Percentiles rank a stretch among this genome's conserved stretches.
Conservation (phyloP, 1,139 yeast species). For the Hyphopichia khmerensis region DNA sequence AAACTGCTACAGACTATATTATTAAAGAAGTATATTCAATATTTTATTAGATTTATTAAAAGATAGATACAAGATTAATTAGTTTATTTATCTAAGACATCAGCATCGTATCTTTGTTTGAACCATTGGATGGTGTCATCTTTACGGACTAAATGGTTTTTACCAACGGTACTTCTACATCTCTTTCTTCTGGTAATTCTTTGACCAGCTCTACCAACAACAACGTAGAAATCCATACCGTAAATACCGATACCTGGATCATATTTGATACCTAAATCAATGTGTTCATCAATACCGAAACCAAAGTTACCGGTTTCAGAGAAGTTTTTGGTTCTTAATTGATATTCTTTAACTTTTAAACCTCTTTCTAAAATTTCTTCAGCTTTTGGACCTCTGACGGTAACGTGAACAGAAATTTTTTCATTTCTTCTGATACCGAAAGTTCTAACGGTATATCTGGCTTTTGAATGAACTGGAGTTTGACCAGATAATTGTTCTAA, state of each 20-base stretch:
- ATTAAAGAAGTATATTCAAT: not conserved
- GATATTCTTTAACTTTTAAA: conserved; percentile 99
- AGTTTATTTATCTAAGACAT: conserved; percentile 79
- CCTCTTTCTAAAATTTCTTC: conserved; percentile 99
- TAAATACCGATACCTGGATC: conserved; percentile 99
- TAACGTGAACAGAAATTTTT: conserved; percentile 98
- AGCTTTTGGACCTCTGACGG: conserved; percentile 99
- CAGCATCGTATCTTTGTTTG: conserved; percentile 99
- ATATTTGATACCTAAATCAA: conserved; percentile 99
- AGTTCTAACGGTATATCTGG: conserved; percentile 99
- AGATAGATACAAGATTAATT: conserved; percentile 4
- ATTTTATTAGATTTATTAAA: not conserved
- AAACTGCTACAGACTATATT: not conserved
- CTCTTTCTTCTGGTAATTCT: conserved; percentile 99
- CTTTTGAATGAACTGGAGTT: conserved; percentile 99
- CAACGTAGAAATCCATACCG: conserved; percentile 99
- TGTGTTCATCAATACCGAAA: conserved; percentile 99
- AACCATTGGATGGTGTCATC: conserved; percentile 98
- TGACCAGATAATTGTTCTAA: conserved; percentile 99
- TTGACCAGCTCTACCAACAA: conserved; percentile 99
- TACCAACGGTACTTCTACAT: conserved; percentile 85
- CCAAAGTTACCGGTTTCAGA: conserved; percentile 99
- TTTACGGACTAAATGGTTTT: conserved; percentile 87
- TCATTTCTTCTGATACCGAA: conserved; percentile 99
- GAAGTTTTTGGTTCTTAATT: conserved; percentile 90